phyloP scores from a whole-genome alignment of 352 stramenopile genomes.

The Pythium chondricola region DNA sequence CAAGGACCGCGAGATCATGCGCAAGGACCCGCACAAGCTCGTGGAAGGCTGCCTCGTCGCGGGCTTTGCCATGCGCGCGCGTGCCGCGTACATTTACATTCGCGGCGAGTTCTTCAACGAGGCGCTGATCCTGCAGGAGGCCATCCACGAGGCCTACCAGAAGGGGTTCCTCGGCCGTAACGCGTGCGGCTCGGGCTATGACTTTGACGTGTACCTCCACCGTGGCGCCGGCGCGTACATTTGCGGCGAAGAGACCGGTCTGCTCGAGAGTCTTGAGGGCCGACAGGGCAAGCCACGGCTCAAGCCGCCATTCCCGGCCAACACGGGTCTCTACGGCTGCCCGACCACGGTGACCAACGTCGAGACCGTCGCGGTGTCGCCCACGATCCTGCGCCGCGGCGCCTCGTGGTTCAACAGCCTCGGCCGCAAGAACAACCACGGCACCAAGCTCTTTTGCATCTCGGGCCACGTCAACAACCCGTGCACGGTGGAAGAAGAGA shows the following conservation, averaged over 20 bases:
- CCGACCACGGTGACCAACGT: conserved; percentile 99
- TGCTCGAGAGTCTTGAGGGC: conserved; percentile 98
- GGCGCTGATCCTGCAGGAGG: conserved; percentile 96
- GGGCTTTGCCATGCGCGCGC: conserved; percentile 97
- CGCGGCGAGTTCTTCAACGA: conserved; percentile 99
- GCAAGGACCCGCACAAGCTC: conserved; percentile 99
- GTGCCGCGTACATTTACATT: conserved; percentile 99
- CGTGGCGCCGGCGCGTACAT: conserved; percentile 99
- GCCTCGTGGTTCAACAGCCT: conserved; percentile 95
- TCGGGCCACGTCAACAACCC: conserved; percentile 99
- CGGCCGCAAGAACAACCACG: conserved; percentile 97
- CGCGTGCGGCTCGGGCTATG: conserved; percentile 96
- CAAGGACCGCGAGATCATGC: conserved; percentile 99
- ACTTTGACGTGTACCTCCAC: conserved; percentile 99
- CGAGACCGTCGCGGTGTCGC: conserved; percentile 97
- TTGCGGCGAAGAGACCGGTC: conserved; percentile 98
- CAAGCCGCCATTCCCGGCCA: conserved; percentile 99
- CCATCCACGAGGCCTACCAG: conserved; percentile 98
- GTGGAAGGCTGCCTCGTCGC: conserved; percentile 97
- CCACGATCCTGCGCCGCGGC: conserved; percentile 97
- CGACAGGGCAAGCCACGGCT: conserved; percentile 96
- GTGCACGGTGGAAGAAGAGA: conserved; percentile 97
- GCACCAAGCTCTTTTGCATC: conserved; percentile 99
- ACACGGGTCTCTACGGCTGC: conserved; percentile 98
- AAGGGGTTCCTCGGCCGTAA: conserved; percentile 96